Percentiles rank a stretch among this genome's conserved stretches.
Conservation (phyloP, 805 yeast genomes). For the Metschnikowia peoriensis region DNA sequence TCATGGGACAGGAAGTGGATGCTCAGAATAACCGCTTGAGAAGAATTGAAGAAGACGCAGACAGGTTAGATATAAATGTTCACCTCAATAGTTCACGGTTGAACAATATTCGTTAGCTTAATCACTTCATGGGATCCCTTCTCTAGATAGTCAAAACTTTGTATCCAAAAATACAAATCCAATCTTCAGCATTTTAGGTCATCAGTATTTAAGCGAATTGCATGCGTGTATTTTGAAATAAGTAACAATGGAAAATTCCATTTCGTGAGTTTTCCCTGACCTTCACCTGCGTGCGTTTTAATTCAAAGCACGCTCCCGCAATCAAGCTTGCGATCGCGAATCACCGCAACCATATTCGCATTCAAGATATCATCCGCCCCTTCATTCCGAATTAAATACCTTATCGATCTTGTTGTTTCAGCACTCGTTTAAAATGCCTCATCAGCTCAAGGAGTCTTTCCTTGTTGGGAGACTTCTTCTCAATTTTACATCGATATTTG, state of each 20-base stretch:
- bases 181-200: too few species aligned
- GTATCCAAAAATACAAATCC: too few species aligned
- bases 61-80: slow-evolving; percentile 77
- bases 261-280: too few species aligned
- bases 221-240: too few species aligned
- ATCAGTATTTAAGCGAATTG: too few species aligned
- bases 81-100: slow-evolving; percentile 72
- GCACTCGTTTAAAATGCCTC: slow-evolving; percentile 8
- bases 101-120: slow-evolving; percentile 43
- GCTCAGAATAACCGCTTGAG: slow-evolving; percentile 73
- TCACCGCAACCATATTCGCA: slow-evolving; percentile 1
- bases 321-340: not conserved
- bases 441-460: slow-evolving; percentile 31
- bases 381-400: not conserved
- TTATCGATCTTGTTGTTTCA: not conserved
- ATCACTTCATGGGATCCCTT: not conserved
- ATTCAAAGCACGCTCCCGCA: not conserved
- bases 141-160: not conserved
- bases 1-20: slow-evolving; percentile 74
- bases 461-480: slow-evolving; percentile 42
- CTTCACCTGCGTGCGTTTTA: too few species aligned
- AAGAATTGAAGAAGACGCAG: slow-evolving; percentile 80
- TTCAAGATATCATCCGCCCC: not conserved
- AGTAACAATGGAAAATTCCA: too few species aligned
- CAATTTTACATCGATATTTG: slow-evolving; percentile 43